Evolutionary conservation across 148 eudicot genomes (phyloP), one percentile per base, ranked within the genome.

Genomic region (Linanthus parryae): DNA sequence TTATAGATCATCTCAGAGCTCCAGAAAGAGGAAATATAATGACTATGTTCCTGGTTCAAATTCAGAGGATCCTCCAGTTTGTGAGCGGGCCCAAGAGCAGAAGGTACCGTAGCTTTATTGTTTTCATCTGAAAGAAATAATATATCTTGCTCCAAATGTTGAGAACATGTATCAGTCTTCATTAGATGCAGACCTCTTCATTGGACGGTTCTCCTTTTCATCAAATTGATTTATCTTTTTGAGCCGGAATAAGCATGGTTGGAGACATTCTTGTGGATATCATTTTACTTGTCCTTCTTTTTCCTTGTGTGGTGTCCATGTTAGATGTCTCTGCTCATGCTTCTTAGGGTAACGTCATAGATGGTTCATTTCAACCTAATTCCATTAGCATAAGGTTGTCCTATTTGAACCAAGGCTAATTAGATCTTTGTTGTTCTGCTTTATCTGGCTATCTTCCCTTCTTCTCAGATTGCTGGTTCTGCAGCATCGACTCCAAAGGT

Each of bases 11-110:
- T 64, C 66, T 61, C 64, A 36, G 25, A 29, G 60, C 27, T 58
- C 72, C 48, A 79, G 57, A 60, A 79, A 69, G 64, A 65, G 74
- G 49, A 76, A 57, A 51, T 35, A 30, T 40, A 65, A 39, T 31
- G 72, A 61, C 10, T 22, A 49, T 7, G 64, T 67, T 31, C 16
- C 24, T 35, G 69, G 65, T 62, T 43, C 71, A 58, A 51, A 21
- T 11, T 29, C 15, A 42, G 50, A 30, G 26, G 42, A 30, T 43
- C 50, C 29, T 37, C 27, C 20, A 25, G 8, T 3, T 33, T 52
- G 20, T 51, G 45, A 50, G 37, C 34, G 36, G 49, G 24, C 28
- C 47, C 67, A 57, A 42, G 48, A 46, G 57, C 41, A 37, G 29
- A 62, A 74, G 79, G 74, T 73, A 61, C 17, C 49, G 15, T 23